Conservation (phyloP, 768 basidiomycete genomes). For the Gloeopeniophorella convolvens region DNA sequence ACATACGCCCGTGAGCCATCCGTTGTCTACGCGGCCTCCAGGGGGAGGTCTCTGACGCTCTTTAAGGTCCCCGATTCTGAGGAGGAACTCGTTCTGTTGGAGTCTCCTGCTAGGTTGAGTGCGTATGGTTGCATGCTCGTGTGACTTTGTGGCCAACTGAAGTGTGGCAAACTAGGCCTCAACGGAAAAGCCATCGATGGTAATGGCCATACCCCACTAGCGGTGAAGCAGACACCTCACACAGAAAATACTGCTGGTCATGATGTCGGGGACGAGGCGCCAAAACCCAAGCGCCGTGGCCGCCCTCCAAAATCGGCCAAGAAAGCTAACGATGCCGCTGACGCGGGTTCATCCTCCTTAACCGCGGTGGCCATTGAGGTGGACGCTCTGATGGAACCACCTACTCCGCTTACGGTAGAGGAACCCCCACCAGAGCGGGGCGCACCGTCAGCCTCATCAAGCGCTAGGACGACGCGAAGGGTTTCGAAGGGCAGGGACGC, state of each 20-base stretch:
- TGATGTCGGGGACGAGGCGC: neutral
- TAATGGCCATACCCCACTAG: neutral
- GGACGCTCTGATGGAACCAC: neutral
- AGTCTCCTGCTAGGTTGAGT: neutral
- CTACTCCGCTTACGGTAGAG: neutral
- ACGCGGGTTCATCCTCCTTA: no score
- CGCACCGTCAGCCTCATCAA: no score
- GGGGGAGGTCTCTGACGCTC: neutral
- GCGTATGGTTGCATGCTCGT: neutral
- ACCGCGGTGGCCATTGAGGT: no score
- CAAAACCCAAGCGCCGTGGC: neutral
- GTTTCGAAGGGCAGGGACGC: slow-evolving; percentile 3
- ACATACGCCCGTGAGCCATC: slow-evolving; percentile 9
- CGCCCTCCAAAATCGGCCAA: neutral
- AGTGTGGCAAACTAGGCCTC: neutral
- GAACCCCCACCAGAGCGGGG: no score
- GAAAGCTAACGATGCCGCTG: neutral
- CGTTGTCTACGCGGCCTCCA: neutral
- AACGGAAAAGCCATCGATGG: neutral
- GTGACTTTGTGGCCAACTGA: neutral
- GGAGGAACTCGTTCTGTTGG: neutral
- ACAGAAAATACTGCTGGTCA: neutral
- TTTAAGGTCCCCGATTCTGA: slow-evolving; percentile 16
- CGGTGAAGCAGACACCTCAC: neutral
- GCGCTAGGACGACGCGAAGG: neutral